Base-by-base conservation (phyloP, 1,139 yeast species). In the Kazachstania sp. region DNA sequence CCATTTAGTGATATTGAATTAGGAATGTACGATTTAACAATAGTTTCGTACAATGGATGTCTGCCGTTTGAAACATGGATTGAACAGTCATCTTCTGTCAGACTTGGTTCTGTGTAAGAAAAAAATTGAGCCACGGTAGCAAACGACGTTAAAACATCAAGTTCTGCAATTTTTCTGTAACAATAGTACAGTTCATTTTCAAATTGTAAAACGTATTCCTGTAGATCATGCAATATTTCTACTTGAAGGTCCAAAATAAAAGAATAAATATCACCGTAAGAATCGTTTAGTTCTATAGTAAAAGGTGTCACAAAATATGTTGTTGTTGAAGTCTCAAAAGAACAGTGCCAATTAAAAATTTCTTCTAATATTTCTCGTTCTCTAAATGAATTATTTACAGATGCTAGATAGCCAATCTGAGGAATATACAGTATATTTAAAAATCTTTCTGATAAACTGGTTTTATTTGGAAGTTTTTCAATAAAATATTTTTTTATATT, bases 401-500 rank as follows among this genome's bases (percentile, higher is more conserved):
- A 58, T 2, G 71, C 56, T 39, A 74, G 55, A 47, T 68, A 74
- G 0, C 78, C 78, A 31, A 74, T 50, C 45, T 72, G 75, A 7
- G 75, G 75, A 28, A 73, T 69, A 50, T 74, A 74, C 2, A 70
- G 67, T 1, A 69, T 68, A 49, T 69, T 71, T 4, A 70, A 44
- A 1, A 59, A 39, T 4, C 51, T 51, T 2, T 53, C 49, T 18
- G 53, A 36, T 0, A 47, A 43, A 19, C 54, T 30, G 3, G 38
- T 40, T 6, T 37, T 38, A 0, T 54, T 44, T 6, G 61, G 47
- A 1, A 49, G 54, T 12, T 41, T 32, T 15, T n/a, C 41, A 9
- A 32, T 35, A 35, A 46, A 13, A 19, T 37, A 16, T 7, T 45
- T 38, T 6, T 37, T 23, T 8, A 58, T 20, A 8, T 28, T 6